Percentiles rank a stretch among this genome's conserved stretches.
phyloP scores from a whole-genome alignment of 2,329 filamentous ascomycete species.

The Aspergillus tamarii region DNA sequence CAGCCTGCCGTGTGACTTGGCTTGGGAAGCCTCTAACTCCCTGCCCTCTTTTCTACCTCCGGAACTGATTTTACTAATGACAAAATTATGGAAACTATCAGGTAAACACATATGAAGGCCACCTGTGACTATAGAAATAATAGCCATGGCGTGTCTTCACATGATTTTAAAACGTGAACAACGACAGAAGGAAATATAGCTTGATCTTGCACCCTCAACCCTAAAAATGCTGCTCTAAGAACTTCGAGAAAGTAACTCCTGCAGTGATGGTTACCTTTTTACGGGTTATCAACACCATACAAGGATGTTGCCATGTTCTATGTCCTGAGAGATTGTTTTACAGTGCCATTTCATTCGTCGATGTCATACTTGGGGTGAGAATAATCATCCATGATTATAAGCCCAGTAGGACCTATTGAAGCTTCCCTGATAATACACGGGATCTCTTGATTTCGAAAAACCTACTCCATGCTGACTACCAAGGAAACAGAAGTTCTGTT shows the following conservation, averaged over 20 bases:
- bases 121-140: background rate
- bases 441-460: too few relatives aligned
- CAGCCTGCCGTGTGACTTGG: background rate
- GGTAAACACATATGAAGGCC: background rate
- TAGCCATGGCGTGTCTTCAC: background rate
- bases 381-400: background rate
- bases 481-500: background rate
- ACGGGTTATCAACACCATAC: background rate
- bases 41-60: too few relatives aligned
- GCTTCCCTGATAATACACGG: too few relatives aligned
- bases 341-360: background rate
- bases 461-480: too few relatives aligned
- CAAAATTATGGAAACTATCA: background rate
- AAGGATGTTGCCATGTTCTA: rapidly evolving
- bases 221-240: background rate
- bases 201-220: background rate
- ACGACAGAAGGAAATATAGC: background rate
- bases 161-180: background rate
- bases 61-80: background rate
- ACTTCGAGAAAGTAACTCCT: background rate
- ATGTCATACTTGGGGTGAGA: background rate
- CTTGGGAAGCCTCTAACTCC: background rate
- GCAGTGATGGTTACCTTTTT: background rate
- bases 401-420: too few relatives aligned
- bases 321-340: background rate